phyloP scores from a whole-genome alignment of 2,329 filamentous ascomycete genomes.

The Cercospora nicotianae region DNA sequence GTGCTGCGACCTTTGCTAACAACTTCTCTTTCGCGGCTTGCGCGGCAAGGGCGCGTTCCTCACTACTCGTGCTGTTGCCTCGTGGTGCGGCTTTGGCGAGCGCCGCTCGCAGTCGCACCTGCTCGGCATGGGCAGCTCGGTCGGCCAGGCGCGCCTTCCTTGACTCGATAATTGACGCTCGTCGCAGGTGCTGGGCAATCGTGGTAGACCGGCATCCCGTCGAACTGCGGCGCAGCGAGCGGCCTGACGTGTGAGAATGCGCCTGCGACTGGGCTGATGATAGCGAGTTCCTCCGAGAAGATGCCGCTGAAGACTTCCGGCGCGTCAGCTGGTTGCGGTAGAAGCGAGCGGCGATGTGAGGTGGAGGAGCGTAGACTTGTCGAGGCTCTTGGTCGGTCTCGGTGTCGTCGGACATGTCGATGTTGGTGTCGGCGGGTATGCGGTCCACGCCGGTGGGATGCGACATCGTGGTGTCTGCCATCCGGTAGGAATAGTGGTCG shows the following conservation, averaged over 20 bases:
- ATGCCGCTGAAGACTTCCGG: constrained; percentile 73
- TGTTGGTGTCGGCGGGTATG: constrained; percentile 4
- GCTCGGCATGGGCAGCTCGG: constrained; percentile 77
- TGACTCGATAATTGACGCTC: constrained; percentile 77
- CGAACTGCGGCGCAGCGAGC: constrained; percentile 48
- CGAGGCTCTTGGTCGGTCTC: constrained; percentile 21
- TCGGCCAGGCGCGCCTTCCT: constrained; percentile 78
- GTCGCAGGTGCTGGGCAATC: constrained; percentile 74
- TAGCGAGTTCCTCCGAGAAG: constrained; percentile 76
- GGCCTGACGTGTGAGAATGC: constrained; percentile 64
- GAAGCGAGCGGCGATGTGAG: constrained; percentile 76
- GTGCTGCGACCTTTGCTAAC: constrained; percentile 75
- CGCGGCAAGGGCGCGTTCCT: constrained; percentile 75
- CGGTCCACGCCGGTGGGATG: constrained; percentile 5
- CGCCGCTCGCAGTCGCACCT: constrained; percentile 74
- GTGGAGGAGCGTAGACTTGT: constrained; percentile 63
- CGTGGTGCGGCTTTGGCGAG: constrained; percentile 70
- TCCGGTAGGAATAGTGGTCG: neutral
- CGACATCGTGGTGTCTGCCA: constrained; percentile 17
- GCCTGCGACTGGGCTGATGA: constrained; percentile 69
- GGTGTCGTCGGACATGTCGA: constrained; percentile 19
- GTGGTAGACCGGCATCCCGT: constrained; percentile 65
- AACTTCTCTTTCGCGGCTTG: constrained; percentile 77
- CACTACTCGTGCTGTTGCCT: constrained; percentile 59
- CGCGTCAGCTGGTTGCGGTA: constrained; percentile 61